Conservation (phyloP, 371 early-diverging fungal genomes). For the Synchytrium microbalum region DNA sequence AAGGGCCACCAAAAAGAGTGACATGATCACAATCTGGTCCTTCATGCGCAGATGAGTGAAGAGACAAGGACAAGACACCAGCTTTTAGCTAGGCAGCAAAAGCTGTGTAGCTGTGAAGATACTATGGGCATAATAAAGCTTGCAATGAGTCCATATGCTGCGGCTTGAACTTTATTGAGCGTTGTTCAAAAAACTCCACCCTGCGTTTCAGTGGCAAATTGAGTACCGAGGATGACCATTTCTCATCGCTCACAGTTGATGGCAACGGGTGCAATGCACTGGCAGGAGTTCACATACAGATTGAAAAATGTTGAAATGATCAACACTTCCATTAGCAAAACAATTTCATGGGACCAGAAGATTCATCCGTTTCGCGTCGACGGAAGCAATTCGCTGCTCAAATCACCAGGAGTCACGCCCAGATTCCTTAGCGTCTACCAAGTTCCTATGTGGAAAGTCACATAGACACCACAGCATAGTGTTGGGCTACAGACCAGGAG, state of each 20-base stretch:
- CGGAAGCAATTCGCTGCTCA: too few species aligned
- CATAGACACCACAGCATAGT: too few species aligned
- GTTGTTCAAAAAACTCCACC: constrained; percentile 53
- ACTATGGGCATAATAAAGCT: constrained; percentile 8
- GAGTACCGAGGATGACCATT: constrained; percentile 92
- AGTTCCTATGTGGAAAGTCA: too few species aligned
- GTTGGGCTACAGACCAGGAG: too few species aligned
- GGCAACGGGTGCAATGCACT: constrained; percentile 86
- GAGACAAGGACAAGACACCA: constrained; percentile 88
- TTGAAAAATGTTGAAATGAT: not conserved
- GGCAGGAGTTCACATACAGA: constrained; percentile 70
- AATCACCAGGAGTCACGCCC: too few species aligned
- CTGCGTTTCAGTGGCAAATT: constrained; percentile 98
- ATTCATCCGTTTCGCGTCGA: too few species aligned
- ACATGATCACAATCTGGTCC: constrained; percentile 86
- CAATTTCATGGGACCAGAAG: too few species aligned
- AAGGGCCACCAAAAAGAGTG: constrained; percentile 93
- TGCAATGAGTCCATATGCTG: constrained; percentile 12
- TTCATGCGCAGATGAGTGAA: constrained; percentile 95
- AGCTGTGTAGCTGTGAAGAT: constrained; percentile 97
- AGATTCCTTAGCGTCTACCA: too few species aligned
- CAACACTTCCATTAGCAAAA: too few species aligned
- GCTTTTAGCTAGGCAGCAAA: constrained; percentile 93
- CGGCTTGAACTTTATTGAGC: too few species aligned
- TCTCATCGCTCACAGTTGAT: constrained; percentile 75